These are phyloP conservation scores for Pichia terricola DNA, from an alignment of 1,139 yeast genomes.

Conservation along the genomic window DNA sequence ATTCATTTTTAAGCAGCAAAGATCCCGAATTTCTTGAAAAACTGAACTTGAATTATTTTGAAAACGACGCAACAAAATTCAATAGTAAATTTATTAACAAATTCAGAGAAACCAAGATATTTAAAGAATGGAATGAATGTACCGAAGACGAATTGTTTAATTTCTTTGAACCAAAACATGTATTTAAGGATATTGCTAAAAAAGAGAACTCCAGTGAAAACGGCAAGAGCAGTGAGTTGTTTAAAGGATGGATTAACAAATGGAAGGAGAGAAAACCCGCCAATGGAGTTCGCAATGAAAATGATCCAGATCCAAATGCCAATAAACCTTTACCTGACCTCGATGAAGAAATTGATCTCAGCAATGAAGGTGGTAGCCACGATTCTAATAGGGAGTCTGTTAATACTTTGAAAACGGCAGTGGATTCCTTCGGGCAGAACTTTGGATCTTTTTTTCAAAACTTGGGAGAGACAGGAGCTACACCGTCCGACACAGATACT, in stretches of 20 bases:
- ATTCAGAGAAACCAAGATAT: conserved; percentile 66
- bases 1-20: conserved; percentile 39
- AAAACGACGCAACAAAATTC: conserved; percentile 41
- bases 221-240: background rate
- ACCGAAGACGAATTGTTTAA: conserved; percentile 90
- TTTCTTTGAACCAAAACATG: conserved; percentile 72
- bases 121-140: conserved; percentile 52
- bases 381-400: background rate
- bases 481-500: background rate
- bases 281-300: background rate
- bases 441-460: conserved; percentile 4
- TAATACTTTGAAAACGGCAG: background rate
- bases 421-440: conserved; percentile 2
- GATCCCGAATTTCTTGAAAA: conserved; percentile 12
- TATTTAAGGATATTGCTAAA: conserved; percentile 8
- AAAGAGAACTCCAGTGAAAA: background rate
- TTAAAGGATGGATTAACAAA: background rate
- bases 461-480: conserved; percentile 1
- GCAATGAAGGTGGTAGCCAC: background rate
- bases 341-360: background rate
- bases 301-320: too few species aligned
- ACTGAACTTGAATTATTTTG: conserved; percentile 16
- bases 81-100: conserved; percentile 44
- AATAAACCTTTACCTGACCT: too few species aligned
- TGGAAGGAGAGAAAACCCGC: background rate